These are phyloP conservation scores for Colletotrichum salicis DNA, from an alignment of 2,329 filamentous ascomycete species.

Conservation along the genomic window DNA sequence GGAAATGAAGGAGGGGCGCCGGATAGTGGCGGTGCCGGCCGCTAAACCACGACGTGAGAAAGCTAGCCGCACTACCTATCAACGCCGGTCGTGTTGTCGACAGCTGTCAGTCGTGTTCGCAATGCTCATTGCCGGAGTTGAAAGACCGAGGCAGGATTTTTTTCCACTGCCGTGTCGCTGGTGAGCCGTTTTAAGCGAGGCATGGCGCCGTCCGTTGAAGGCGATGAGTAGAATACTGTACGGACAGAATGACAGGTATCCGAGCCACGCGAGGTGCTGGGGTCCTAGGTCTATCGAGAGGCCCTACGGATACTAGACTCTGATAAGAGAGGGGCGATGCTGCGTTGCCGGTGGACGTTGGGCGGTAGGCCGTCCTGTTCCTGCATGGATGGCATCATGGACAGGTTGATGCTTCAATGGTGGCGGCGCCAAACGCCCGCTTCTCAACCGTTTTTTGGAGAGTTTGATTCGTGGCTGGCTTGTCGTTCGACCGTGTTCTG, in stretches of 20 bases:
- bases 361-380: constrained; percentile 20
- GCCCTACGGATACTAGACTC: constrained; percentile 3
- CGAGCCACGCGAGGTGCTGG: constrained; percentile 12
- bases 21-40: constrained; percentile 22
- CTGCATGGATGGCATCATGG: constrained; percentile 26
- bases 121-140: neutral
- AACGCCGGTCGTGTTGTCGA: neutral
- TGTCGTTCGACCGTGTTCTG: neutral
- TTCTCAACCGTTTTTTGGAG: constrained; percentile 7
- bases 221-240: neutral
- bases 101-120: constrained; percentile 3
- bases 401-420: neutral
- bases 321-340: constrained; percentile 35
- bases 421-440: neutral
- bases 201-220: neutral
- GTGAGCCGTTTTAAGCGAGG: neutral
- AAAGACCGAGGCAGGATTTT: neutral
- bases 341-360: constrained; percentile 28
- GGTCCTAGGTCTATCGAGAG: constrained; percentile 7
- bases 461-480: neutral
- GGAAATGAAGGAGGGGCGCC: constrained; percentile 31
- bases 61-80: constrained; percentile 7
- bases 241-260: neutral
- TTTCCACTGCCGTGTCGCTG: constrained; percentile 4
- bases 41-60: constrained; percentile 16